These are phyloP conservation scores for Eucalyptus marginata DNA, from an alignment of 345 rosid genomes.

Conservation along the genomic window DNA sequence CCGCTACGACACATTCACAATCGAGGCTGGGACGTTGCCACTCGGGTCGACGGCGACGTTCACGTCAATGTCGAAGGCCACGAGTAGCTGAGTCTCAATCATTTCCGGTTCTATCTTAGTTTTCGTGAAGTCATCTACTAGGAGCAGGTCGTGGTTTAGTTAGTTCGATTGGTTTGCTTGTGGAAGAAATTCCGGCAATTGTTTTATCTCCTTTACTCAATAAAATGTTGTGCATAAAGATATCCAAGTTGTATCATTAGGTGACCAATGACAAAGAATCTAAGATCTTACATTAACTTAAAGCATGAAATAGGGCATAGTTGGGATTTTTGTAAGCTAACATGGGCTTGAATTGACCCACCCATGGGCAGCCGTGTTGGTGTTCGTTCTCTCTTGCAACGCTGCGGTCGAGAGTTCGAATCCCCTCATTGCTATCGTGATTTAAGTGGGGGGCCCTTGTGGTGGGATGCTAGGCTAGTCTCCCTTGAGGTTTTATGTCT, in stretches of 20 bases:
- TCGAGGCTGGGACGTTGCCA: slow-evolving; percentile 3
- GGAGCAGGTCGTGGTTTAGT: background rate
- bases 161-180: background rate
- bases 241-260: background rate
- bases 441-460: too few species aligned
- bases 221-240: background rate
- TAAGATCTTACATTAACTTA: background rate
- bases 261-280: background rate
- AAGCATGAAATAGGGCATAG: background rate
- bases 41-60: slow-evolving; percentile 4
- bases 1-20: slow-evolving; percentile 20
- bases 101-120: background rate
- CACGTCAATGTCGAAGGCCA: slow-evolving; percentile 7
- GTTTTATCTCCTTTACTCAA: background rate
- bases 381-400: too few species aligned
- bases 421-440: too few species aligned
- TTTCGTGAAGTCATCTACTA: background rate
- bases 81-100: background rate
- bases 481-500: too few species aligned
- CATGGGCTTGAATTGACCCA: background rate
- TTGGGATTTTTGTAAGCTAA: background rate
- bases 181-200: background rate
- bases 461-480: too few species aligned
- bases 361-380: too few species aligned
- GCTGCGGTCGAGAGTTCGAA: too few species aligned